These are phyloP conservation scores for Colletotrichum euphorbiae DNA, from an alignment of 2,329 filamentous ascomycete genomes.

Conservation along the genomic window DNA sequence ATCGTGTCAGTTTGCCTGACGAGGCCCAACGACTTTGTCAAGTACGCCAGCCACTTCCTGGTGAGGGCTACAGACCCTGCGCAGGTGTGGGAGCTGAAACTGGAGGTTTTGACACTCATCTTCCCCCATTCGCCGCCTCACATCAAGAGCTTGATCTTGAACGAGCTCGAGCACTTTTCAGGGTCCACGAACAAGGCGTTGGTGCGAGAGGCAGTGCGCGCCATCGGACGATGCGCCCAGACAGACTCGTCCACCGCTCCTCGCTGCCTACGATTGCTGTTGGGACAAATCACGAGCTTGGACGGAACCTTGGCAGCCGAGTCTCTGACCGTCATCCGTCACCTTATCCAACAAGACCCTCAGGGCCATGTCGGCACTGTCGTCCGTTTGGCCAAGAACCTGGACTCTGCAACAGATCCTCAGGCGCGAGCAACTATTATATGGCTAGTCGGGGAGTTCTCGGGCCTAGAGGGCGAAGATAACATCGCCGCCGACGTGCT, in stretches of 20 bases:
- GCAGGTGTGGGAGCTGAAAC: constrained; percentile 89
- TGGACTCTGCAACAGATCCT: constrained; percentile 88
- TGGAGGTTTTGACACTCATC: constrained; percentile 90
- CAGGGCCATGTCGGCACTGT: constrained; percentile 85
- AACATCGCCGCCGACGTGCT: constrained; percentile 95
- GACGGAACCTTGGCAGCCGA: constrained; percentile 92
- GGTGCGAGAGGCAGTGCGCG: constrained; percentile 88
- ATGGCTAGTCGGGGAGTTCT: constrained; percentile 96
- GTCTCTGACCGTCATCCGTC: constrained; percentile 92
- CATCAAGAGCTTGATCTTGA: constrained; percentile 87
- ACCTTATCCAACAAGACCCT: constrained; percentile 93
- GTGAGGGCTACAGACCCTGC: constrained; percentile 82
- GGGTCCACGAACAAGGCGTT: constrained; percentile 75
- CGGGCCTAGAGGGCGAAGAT: constrained; percentile 81
- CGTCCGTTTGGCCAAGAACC: constrained; percentile 87
- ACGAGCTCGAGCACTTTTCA: constrained; percentile 94
- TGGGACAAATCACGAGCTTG: constrained; percentile 88
- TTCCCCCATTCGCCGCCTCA: constrained; percentile 84
- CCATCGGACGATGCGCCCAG: constrained; percentile 94
- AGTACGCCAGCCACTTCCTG: constrained; percentile 90
- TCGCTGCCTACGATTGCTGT: constrained; percentile 83
- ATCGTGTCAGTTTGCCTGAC: constrained; percentile 91
- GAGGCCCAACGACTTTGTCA: constrained; percentile 83
- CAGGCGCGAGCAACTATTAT: constrained; percentile 94
- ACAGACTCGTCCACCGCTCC: constrained; percentile 76